phyloP scores from a whole-genome alignment of 2,329 filamentous ascomycete species.

The Trichoderma citrinoviride region DNA sequence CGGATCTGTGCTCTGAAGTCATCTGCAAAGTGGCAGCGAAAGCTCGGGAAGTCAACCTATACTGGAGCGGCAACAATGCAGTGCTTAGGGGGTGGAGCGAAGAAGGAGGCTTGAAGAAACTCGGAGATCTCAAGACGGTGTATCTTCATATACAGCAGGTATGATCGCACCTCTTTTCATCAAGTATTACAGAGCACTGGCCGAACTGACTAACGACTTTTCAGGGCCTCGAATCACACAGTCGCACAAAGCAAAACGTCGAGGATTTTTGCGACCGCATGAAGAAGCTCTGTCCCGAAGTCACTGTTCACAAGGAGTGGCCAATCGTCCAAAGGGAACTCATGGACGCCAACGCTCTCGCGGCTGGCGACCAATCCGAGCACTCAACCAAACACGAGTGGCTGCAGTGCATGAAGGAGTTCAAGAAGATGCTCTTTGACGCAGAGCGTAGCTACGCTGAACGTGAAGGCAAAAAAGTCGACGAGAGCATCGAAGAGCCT shows the following conservation, averaged over 20 bases:
- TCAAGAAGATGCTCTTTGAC: constrained; percentile 26
- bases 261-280: constrained; percentile 24
- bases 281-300: constrained; percentile 21
- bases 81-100: constrained; percentile 35
- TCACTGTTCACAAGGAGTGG: constrained; percentile 18
- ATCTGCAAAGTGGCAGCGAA: constrained; percentile 23
- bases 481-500: constrained; percentile 24
- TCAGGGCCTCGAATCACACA: constrained; percentile 24
- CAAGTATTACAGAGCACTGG: background rate
- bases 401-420: constrained; percentile 31
- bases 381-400: constrained; percentile 28
- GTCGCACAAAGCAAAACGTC: constrained; percentile 23
- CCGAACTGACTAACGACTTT: background rate
- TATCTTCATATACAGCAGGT: constrained; percentile 27
- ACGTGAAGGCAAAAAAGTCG: background rate
- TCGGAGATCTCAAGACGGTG: constrained; percentile 29
- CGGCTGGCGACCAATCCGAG: constrained; percentile 19
- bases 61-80: constrained; percentile 36
- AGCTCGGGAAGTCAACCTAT: constrained; percentile 28
- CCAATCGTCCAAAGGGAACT: constrained; percentile 15
- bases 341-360: constrained; percentile 1
- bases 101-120: constrained; percentile 27
- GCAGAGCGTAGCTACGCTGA: constrained; percentile 22
- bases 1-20: constrained; percentile 30
- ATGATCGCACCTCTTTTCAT: background rate